Evolutionary conservation across 192 early-diverging fungal genomes (phyloP).

Genomic region (Umbelopsis vinacea): DNA sequence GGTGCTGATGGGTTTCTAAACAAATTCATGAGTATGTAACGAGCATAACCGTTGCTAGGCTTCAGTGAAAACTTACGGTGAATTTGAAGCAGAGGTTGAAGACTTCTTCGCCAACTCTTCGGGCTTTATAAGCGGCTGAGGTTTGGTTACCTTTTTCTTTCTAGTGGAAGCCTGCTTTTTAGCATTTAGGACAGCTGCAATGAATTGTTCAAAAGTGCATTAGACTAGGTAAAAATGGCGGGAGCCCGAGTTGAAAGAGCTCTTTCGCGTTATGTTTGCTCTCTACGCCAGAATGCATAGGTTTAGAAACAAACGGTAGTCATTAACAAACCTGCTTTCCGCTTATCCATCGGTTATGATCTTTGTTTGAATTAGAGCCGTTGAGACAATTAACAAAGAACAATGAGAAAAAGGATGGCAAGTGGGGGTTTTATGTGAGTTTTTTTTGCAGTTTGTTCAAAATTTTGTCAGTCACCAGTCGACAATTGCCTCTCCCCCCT

Average conservation of each 20-base stretch:
- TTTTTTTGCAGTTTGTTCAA: neutral
- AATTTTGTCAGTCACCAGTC: slow-evolving; percentile 18
- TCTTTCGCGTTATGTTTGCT: neutral
- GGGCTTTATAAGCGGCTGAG: slow-evolving; percentile 12
- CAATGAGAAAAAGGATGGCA: no score
- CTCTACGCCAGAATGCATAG: neutral
- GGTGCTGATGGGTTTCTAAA: slow-evolving; percentile 5
- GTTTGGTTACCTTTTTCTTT: slow-evolving; percentile 7
- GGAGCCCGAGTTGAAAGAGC: no score
- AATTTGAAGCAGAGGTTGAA: neutral
- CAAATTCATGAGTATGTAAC: neutral
- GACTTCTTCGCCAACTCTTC: slow-evolving; percentile 7
- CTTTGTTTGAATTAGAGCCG: neutral
- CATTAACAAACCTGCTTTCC: slow-evolving; percentile 5
- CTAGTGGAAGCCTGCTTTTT: slow-evolving; percentile 7
- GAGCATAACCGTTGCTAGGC: neutral
- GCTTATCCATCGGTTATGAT: slow-evolving; percentile 18
- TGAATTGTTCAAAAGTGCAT: neutral
- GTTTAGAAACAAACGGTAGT: no score
- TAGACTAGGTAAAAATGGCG: no score
- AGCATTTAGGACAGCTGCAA: slow-evolving; percentile 18
- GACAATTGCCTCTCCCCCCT: neutral
- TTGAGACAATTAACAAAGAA: no score
- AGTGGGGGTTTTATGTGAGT: neutral
- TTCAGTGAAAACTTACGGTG: neutral